Percentiles rank a stretch among this genome's conserved stretches.
These are phyloP conservation scores for Picocystis salinarum DNA, from an alignment of 139 green algal genomes.

Conservation along the genomic window DNA sequence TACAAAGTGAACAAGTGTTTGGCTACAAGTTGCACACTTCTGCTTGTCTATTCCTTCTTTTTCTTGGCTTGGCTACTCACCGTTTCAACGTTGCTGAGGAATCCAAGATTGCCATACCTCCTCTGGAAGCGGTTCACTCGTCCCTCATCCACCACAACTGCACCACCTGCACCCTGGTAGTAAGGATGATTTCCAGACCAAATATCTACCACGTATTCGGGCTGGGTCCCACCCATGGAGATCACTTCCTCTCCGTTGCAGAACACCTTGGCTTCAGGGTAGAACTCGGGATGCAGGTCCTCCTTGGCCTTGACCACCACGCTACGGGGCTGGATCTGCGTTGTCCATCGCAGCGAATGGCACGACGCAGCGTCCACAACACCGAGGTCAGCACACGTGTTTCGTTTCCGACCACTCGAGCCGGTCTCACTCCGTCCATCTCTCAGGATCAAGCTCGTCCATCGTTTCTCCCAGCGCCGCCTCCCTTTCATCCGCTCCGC, in stretches of 20 bases:
- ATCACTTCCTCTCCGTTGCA: conserved; percentile 97
- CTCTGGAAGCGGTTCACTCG: conserved; percentile 76
- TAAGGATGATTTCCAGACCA: conserved; percentile 94
- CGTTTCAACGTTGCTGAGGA: conserved; percentile 16
- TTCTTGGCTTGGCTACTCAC: conserved; percentile 6
- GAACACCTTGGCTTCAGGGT: conserved; percentile 36
- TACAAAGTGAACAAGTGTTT: no score
- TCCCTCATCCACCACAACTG: conserved; percentile 55
- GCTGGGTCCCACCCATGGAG: conserved; percentile 60
- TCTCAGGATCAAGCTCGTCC: no score
- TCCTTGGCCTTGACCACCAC: conserved; percentile 3
- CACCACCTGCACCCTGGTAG: conserved; percentile 58
- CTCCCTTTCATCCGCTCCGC: no score
- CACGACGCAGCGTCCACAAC: neutral
- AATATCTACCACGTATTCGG: conserved; percentile 78
- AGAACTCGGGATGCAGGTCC: conserved; percentile 7
- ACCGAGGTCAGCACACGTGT: no score
- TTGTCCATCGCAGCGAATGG: neutral
- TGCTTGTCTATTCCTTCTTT: no score
- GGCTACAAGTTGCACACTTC: no score
- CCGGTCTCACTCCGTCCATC: no score
- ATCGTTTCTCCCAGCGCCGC: no score
- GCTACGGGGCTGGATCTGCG: neutral
- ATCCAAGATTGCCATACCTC: conserved; percentile 37
- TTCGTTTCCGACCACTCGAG: no score